These are phyloP conservation scores for Ustilago hordei DNA, from an alignment of 1,284 basidiomycete genomes.

Conservation along the genomic window DNA sequence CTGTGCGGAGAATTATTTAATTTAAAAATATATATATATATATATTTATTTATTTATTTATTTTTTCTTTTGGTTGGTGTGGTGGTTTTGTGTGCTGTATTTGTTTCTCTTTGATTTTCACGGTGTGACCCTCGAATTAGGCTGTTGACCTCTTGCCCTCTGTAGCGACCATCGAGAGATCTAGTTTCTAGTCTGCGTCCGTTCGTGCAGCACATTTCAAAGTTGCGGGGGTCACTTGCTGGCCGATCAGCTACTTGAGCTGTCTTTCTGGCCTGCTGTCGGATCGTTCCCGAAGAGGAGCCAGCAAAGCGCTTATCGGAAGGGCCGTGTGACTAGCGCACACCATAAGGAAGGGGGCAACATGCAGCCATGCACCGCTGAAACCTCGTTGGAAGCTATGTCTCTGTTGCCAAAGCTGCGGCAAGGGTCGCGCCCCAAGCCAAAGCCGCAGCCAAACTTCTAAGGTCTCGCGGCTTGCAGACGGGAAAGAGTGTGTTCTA, in stretches of 20 bases:
- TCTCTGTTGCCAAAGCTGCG: neutral
- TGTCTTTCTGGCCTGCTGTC: neutral
- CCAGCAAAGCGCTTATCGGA: neutral
- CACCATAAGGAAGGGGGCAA: neutral
- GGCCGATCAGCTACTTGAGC: neutral
- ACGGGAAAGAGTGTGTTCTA: neutral
- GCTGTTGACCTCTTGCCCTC: neutral
- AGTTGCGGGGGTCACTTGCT: neutral
- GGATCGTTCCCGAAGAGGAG: neutral
- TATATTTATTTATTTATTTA: too few species aligned
- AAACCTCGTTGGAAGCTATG: neutral
- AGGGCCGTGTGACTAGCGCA: neutral
- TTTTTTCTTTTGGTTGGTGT: too few species aligned
- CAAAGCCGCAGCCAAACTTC: slow-evolving; percentile 6
- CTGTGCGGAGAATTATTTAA: slow-evolving; percentile 10
- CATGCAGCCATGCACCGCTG: neutral
- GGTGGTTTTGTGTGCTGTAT: neutral
- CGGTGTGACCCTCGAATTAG: slow-evolving; percentile 8
- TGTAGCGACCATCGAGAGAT: neutral
- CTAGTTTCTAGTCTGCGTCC: neutral
- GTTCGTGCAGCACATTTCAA: neutral
- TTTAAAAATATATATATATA: too few species aligned
- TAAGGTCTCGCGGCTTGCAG: neutral
- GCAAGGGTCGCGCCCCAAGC: neutral
- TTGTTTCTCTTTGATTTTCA: neutral